Base-by-base conservation (phyloP, 2,329 filamentous ascomycete species). In the Plectosphaerella sp. region DNA sequence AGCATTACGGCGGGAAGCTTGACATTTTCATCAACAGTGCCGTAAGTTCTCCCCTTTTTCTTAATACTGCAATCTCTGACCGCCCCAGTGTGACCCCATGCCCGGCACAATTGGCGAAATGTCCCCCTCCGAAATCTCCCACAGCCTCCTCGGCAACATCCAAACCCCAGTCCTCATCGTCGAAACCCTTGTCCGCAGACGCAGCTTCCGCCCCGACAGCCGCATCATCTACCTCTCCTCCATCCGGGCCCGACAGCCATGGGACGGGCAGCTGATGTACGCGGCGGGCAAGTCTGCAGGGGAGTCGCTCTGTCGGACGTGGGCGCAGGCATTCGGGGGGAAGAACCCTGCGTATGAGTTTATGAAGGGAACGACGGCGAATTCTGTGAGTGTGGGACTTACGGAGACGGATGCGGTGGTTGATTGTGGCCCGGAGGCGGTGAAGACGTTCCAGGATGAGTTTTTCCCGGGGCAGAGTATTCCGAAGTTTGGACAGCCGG, bases 191-290 rank as follows among this genome's bases (percentile, higher is more conserved):
- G 63, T 69, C 4, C 62, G 61, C 36, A 52, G 60, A 20, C 60
- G 56, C 4, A 58, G 59, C 48, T 69, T 70, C 35, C 67, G 63
- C 7, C 61, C 53, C 1, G 58, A 64, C 22, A 68, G 65, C 20
- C 61, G 68, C 1, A 68, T 71, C 16, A 59, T 71, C 24, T 69
- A 67, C 41, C 65, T 70, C 35, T 69, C 66, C 1, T 68, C 65
- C 4, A 53, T 69, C 5, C 55, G 67, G 1, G 61, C 64, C 0
- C 60, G 64, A 6, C 64, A 66, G 24, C 66, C 66, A 1, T 69
- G 66, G 66, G 62, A 61, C 5, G 54, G 54, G 1, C 65, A 69
- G 42, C 60, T 69, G 18, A 64, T 71, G 61, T 70, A 70, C 42
- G 55, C 60, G 1, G 62, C 68, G 0, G 60, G 62, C 0, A 71